Conservation (phyloP, 164 flowering plant genomes). For the Saururus chinensis region DNA sequence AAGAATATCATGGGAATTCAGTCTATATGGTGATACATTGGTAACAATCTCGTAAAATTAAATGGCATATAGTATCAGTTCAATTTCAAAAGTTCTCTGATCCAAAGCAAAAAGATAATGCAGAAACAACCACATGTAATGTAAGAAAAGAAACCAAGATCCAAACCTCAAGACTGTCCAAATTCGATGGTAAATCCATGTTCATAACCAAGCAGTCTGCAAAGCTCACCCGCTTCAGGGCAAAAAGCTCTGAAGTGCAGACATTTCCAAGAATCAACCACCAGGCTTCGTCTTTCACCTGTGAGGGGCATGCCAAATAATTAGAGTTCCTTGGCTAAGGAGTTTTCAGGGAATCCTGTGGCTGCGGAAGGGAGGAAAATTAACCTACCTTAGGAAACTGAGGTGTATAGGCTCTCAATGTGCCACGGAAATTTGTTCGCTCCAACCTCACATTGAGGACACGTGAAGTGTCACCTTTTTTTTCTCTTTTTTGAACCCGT, state of each 20-base stretch:
- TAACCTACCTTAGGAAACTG: slow-evolving; percentile 76
- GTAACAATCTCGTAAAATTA: too few species aligned
- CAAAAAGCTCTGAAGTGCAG: slow-evolving; percentile 59
- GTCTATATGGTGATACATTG: too few species aligned
- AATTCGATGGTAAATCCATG: slow-evolving; percentile 57
- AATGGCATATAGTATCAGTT: too few species aligned
- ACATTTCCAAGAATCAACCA: slow-evolving; percentile 86
- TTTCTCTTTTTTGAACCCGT: slow-evolving; percentile 34
- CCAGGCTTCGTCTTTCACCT: slow-evolving; percentile 97
- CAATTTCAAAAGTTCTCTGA: too few species aligned
- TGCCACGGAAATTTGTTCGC: slow-evolving; percentile 31
- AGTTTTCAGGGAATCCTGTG: background rate
- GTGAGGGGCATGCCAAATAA: slow-evolving; percentile 5
- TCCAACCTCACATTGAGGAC: slow-evolving; percentile 53
- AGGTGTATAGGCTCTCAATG: slow-evolving; percentile 67
- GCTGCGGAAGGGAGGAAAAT: background rate
- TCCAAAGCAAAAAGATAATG: too few species aligned
- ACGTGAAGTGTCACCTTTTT: slow-evolving; percentile 14
- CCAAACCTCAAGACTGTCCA: slow-evolving; percentile 39
- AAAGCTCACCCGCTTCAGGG: slow-evolving; percentile 78
- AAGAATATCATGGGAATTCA: too few species aligned
- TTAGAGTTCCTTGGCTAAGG: background rate
- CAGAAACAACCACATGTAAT: too few species aligned
- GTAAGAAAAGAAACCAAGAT: background rate
- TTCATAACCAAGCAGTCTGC: slow-evolving; percentile 42